Conservation (phyloP, 805 yeast species). For the Yamadazyma olivae region DNA sequence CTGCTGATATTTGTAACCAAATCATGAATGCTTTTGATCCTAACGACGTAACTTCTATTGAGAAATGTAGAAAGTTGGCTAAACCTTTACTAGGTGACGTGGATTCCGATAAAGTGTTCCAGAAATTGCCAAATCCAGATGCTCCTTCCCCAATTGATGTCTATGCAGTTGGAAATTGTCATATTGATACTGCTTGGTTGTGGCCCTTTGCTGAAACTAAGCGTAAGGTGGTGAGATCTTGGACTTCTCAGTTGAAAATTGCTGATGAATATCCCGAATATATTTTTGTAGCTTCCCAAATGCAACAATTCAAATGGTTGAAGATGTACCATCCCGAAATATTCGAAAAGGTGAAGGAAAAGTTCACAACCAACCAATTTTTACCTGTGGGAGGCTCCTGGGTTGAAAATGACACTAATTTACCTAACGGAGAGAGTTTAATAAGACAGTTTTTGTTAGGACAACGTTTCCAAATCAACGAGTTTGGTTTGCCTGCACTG, state of each 20-base stretch:
- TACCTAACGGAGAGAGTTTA: slow-evolving; percentile 92
- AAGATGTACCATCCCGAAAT: slow-evolving; percentile 81
- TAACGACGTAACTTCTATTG: slow-evolving; percentile 53
- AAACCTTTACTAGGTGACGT: slow-evolving; percentile 59
- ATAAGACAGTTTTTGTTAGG: slow-evolving; percentile 88
- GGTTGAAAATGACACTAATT: slow-evolving; percentile 96
- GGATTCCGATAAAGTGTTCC: slow-evolving; percentile 64
- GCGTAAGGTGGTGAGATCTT: slow-evolving; percentile 87
- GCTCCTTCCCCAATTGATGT: slow-evolving; percentile 53
- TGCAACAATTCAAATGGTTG: slow-evolving; percentile 94
- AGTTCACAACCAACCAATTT: slow-evolving; percentile 69
- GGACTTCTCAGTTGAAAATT: slow-evolving; percentile 88
- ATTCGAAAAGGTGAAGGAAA: slow-evolving; percentile 59
- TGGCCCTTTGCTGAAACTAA: slow-evolving; percentile 99
- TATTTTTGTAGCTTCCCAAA: slow-evolving; percentile 91
- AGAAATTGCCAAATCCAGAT: slow-evolving; percentile 14
- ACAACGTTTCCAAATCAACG: slow-evolving; percentile 75
- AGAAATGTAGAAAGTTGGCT: slow-evolving; percentile 66
- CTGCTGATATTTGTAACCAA: slow-evolving; percentile 72
- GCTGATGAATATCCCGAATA: slow-evolving; percentile 90
- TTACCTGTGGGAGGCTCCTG: slow-evolving; percentile 95
- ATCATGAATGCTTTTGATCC: slow-evolving; percentile 86
- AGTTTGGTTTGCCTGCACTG: slow-evolving; percentile 73
- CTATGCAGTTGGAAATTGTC: slow-evolving; percentile 90
- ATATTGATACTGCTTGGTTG: slow-evolving; percentile 97